Evolutionary conservation across 768 basidiomycete genomes (phyloP), one percentile per base, ranked within the genome.

Genomic region (Fomitopsis serialis): DNA sequence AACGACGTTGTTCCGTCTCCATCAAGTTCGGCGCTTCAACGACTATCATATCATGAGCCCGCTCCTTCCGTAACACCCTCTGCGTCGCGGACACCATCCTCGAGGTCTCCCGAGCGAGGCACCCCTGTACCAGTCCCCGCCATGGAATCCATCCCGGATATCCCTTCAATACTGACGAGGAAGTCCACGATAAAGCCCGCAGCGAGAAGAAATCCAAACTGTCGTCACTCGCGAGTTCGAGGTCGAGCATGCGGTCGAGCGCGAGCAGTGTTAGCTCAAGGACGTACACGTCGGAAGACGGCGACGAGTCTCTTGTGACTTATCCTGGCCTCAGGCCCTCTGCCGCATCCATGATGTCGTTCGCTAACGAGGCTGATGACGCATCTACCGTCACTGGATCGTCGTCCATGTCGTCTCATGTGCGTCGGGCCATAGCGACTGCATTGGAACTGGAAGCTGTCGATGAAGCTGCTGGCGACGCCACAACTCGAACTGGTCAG

Each of bases 311-410:
- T 23, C 74, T 86, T n/a, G 79, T 82, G 60, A 89, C 89, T 1
- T 90, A 84, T 62, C 84, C 87, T 22, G 75, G 63, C 17, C 73
- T 89, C 55, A 82, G 88, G 17, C 89, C 87, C n/a, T 76, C 84
- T 24, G 65, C 81, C 2, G 75, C 79, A 46, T 89, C 87, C 19
- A 63, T 69, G 27, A 37, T 68, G 36, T 69, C 66, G 15, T 42
- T 65, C 13, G 40, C 55, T 12, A 55, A 48, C 23, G n/a, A 15
- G 10, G 43, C 52, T 17, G 42, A 52, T 17, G 46, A 58, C 53
- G 45, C 52, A 1, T 45, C 66, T 59, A 52, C 63, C 58, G 23
- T 23, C 58, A 54, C 67, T 13, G 63, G 64, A 11, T 63, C 65
- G 8, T 78, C 83, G 1, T 79, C 82, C 12, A 78, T 78, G 54